Percentiles rank a stretch among this genome's conserved stretches.
Conservation (phyloP, 2,329 filamentous ascomycete genomes). For the Aspergillus fumigatiaffinis region DNA sequence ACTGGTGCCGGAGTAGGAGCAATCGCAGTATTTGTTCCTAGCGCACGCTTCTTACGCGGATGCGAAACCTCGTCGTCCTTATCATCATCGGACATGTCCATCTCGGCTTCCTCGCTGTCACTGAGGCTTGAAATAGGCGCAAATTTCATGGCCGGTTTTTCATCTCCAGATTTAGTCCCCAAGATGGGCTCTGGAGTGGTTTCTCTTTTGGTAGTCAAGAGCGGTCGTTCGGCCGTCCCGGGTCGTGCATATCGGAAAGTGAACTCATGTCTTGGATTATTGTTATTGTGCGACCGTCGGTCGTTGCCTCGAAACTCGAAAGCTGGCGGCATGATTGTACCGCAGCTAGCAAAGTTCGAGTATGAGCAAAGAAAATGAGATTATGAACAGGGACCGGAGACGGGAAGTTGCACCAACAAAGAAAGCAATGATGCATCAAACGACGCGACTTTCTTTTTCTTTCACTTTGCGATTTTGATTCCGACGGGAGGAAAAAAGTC, state of each 20-base stretch:
- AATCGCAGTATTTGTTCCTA: constrained; percentile 19
- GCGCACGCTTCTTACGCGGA: constrained; percentile 39
- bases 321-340: constrained; percentile 21
- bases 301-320: constrained; percentile 33
- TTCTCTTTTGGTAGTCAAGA: constrained; percentile 32
- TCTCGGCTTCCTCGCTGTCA: constrained; percentile 45
- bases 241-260: constrained; percentile 38
- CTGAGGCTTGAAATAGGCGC: constrained; percentile 37
- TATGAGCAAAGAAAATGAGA: neutral
- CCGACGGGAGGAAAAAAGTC: neutral
- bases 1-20: constrained; percentile 20
- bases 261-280: constrained; percentile 30
- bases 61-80: constrained; percentile 30
- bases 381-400: neutral
- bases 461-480: neutral
- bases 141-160: constrained; percentile 32
- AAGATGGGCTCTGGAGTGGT: constrained; percentile 34
- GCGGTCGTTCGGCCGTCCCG: constrained; percentile 35
- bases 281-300: constrained; percentile 17
- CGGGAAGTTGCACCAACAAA: neutral
- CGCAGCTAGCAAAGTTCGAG: neutral
- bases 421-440: neutral
- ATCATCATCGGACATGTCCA: constrained; percentile 41
- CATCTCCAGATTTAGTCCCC: constrained; percentile 17
- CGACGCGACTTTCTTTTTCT: neutral